Conservation (phyloP, 2,329 filamentous ascomycete genomes). For the Aaosphaeria pasadenensis region DNA sequence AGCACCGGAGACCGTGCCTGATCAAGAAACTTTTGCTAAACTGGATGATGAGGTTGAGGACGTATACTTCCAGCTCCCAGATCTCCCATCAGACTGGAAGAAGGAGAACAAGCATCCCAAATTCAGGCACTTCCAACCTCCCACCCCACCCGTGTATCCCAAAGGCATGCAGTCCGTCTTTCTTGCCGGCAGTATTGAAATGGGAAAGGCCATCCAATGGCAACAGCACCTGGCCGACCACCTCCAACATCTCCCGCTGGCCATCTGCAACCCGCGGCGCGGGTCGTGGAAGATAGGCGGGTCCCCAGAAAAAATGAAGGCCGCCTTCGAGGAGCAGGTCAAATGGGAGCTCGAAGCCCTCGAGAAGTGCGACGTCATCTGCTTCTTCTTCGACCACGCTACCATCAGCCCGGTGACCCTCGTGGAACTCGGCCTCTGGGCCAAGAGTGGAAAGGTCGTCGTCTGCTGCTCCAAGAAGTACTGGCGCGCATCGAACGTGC, state of each 20-base stretch:
- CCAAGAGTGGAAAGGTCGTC: constrained; percentile 45
- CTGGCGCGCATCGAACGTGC: constrained; percentile 60
- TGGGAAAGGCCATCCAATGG: constrained; percentile 49
- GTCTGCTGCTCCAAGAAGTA: constrained; percentile 55
- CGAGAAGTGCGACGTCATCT: constrained; percentile 52
- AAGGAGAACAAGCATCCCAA: background rate
- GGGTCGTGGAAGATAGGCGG: constrained; percentile 56
- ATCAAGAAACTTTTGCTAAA: background rate
- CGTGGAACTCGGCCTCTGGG: constrained; percentile 59
- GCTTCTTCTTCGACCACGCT: constrained; percentile 54
- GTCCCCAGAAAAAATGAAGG: constrained; percentile 42
- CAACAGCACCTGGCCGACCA: constrained; percentile 43
- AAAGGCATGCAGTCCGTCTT: constrained; percentile 45
- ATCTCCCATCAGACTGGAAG: background rate
- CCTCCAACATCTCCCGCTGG: constrained; percentile 47
- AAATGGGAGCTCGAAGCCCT: constrained; percentile 61
- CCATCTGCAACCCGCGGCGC: constrained; percentile 57
- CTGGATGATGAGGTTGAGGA: constrained; percentile 1
- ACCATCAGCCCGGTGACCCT: constrained; percentile 58
- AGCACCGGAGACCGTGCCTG: background rate
- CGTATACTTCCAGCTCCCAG: too few species aligned
- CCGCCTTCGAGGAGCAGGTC: constrained; percentile 53
- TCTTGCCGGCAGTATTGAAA: constrained; percentile 57
- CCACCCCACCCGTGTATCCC: constrained; percentile 9
- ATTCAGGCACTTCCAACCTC: constrained; percentile 3